Evolutionary conservation across 176 grass and related monocot species (phyloP).

Genomic region (Puya raimondii): DNA sequence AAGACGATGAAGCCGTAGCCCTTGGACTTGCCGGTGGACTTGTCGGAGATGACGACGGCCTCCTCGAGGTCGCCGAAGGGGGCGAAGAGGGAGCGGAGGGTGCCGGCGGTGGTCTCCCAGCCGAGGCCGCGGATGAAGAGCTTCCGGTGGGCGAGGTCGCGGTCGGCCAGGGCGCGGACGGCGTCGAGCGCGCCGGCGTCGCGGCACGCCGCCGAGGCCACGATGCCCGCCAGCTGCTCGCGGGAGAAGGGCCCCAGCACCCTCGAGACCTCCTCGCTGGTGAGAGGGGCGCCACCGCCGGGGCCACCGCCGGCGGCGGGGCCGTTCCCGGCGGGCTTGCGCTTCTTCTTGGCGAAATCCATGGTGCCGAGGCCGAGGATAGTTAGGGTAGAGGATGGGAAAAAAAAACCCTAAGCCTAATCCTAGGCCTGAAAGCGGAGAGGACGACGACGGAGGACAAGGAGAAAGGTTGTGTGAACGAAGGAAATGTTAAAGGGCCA

Average conservation of each 20-base stretch:
- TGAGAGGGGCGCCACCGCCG: conserved; percentile 37
- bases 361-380: conserved; percentile 16
- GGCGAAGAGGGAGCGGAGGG: conserved; percentile 65
- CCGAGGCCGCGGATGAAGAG: conserved; percentile 86
- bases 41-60: conserved; percentile 80
- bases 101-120: conserved; percentile 76
- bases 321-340: conserved; percentile 62
- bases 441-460: background rate
- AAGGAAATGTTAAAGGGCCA: too few species aligned
- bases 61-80: conserved; percentile 80
- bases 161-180: conserved; percentile 48
- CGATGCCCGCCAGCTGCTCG: conserved; percentile 77
- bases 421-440: background rate
- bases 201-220: conserved; percentile 45
- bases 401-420: conserved; percentile 52
- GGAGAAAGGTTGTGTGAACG: background rate
- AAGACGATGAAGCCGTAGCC: conserved; percentile 60
- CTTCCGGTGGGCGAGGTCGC: conserved; percentile 68
- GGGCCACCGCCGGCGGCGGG: conserved; percentile 18
- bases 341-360: conserved; percentile 70
- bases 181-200: conserved; percentile 45
- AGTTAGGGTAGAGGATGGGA: conserved; percentile 1
- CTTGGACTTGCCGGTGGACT: conserved; percentile 67
- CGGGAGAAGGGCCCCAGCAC: conserved; percentile 69
- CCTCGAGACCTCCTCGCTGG: conserved; percentile 53